These are phyloP conservation scores for Phylloporus sp. DNA, from an alignment of 768 basidiomycete species.

Conservation along the genomic window DNA sequence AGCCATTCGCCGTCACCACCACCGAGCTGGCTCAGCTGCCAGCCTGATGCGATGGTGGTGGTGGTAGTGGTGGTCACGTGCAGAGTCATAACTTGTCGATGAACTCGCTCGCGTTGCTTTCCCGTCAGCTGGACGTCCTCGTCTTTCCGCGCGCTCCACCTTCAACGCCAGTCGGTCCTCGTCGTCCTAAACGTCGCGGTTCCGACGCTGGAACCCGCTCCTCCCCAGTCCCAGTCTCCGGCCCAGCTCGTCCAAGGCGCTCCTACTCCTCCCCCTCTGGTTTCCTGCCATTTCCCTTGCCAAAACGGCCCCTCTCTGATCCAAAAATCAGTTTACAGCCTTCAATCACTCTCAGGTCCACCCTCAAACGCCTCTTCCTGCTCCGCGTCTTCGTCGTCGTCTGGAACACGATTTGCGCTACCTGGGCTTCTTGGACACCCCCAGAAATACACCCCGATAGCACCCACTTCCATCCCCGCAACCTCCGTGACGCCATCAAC, in stretches of 20 bases:
- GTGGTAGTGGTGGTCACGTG: conserved; percentile 18
- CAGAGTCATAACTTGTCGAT: conserved; percentile 40
- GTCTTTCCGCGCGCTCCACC: conserved; percentile 57
- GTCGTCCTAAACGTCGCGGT: conserved; percentile 26
- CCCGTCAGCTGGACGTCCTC: conserved; percentile 76
- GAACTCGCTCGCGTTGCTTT: conserved; percentile 80
- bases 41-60: conserved; percentile 39
- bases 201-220: conserved; percentile 39
- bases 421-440: conserved; percentile 46
- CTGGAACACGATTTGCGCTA: conserved; percentile 64
- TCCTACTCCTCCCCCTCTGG: conserved; percentile 62
- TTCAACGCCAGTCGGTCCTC: conserved; percentile 46
- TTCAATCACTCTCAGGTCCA: conserved; percentile 35
- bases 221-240: conserved; percentile 35
- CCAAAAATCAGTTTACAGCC: conserved; percentile 33
- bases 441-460: conserved; percentile 20
- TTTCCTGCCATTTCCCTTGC: conserved; percentile 37
- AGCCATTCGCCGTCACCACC: conserved; percentile 70
- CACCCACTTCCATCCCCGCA: conserved; percentile 9
- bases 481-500: conserved; percentile 3
- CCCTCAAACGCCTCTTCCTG: conserved; percentile 60
- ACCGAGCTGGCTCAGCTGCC: conserved; percentile 65
- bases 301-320: conserved; percentile 29
- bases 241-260: conserved; percentile 42
- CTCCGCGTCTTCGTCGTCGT: conserved; percentile 63